Conservation (phyloP, 2,329 filamentous ascomycete species). For the Onygena corvina region DNA sequence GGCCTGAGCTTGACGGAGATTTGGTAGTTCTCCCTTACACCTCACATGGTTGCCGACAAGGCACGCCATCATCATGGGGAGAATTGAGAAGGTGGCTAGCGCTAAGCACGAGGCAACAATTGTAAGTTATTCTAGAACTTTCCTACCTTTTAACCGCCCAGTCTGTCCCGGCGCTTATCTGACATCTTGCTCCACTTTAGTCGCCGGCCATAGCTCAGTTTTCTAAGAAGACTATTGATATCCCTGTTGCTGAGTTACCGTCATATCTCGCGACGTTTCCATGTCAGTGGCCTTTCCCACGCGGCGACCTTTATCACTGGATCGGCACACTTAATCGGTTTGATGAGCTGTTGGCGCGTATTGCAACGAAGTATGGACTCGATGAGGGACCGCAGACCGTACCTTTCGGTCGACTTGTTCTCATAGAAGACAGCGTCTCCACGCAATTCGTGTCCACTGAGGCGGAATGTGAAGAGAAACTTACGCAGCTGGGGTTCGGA, state of each 20-base stretch:
- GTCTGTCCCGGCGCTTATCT: constrained; percentile 19
- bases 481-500: constrained; percentile 52
- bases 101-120: constrained; percentile 42
- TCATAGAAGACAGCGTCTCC: constrained; percentile 41
- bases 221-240: constrained; percentile 55
- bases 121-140: constrained; percentile 25
- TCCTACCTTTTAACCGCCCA: constrained; percentile 1
- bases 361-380: constrained; percentile 69
- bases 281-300: constrained; percentile 83
- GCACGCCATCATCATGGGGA: constrained; percentile 35
- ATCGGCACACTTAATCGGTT: constrained; percentile 89
- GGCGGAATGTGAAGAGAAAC: constrained; percentile 42
- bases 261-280: constrained; percentile 68
- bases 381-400: constrained; percentile 66
- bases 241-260: constrained; percentile 64
- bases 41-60: constrained; percentile 33
- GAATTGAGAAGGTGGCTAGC: constrained; percentile 43
- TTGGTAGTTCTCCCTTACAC: constrained; percentile 7
- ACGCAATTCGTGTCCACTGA: constrained; percentile 46
- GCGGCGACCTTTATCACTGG: constrained; percentile 97
- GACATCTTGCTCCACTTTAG: constrained; percentile 35
- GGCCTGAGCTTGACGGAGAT: neutral
- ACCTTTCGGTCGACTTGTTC: constrained; percentile 47
- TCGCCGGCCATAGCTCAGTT: constrained; percentile 80
- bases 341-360: constrained; percentile 71